These are phyloP conservation scores for Dactylonectria macrodidyma DNA, from an alignment of 2,329 filamentous ascomycete species.

Conservation along the genomic window DNA sequence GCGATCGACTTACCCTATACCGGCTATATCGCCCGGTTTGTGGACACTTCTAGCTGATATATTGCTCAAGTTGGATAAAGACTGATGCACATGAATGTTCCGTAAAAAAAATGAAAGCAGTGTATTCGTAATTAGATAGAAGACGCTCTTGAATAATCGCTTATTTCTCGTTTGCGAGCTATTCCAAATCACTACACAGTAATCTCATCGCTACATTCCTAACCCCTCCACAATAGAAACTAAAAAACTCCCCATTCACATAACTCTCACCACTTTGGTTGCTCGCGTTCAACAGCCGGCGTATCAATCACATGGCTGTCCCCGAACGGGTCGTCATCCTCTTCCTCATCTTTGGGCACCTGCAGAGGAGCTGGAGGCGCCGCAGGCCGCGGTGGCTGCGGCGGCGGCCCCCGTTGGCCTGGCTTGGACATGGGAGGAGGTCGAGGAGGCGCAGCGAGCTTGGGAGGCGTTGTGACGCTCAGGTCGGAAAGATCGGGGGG, in stretches of 20 bases:
- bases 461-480: constrained; percentile 57
- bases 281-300: constrained; percentile 48
- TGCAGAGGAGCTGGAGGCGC: constrained; percentile 6
- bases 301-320: constrained; percentile 79
- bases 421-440: constrained; percentile 48
- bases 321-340: constrained; percentile 90
- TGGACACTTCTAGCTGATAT: background rate
- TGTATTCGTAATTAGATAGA: too few relatives aligned
- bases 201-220: constrained; percentile 1
- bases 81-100: too few relatives aligned
- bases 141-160: too few relatives aligned
- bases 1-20: constrained; percentile 8
- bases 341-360: constrained; percentile 69
- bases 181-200: background rate
- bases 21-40: background rate
- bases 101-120: too few relatives aligned
- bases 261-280: constrained; percentile 50
- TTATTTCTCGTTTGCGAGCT: background rate
- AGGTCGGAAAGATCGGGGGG: constrained; percentile 62
- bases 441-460: constrained; percentile 62
- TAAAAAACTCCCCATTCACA: background rate
- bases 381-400: constrained; percentile 38
- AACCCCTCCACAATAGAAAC: background rate
- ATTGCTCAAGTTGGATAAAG: background rate
- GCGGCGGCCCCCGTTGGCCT: constrained; percentile 32